Percentiles rank a stretch among this genome's conserved stretches.
Conservation (phyloP, 2,329 filamentous ascomycete genomes). For the Diplodia corticola region DNA sequence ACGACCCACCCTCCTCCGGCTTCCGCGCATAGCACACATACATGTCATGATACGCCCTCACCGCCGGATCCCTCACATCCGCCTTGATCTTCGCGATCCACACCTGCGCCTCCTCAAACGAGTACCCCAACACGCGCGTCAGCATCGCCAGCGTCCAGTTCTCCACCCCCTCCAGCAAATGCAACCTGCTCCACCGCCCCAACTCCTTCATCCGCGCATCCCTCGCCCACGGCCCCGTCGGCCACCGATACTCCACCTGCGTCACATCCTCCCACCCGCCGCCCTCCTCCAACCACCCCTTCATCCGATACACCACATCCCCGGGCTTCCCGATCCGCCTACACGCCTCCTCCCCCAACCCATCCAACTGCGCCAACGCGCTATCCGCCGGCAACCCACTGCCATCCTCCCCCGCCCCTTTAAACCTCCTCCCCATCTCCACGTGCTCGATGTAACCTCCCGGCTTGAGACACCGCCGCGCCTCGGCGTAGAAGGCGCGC, state of each 20-base stretch:
- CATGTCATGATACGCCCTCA: slow-evolving; percentile 20
- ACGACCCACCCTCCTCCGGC: not conserved
- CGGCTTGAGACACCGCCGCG: slow-evolving; percentile 28
- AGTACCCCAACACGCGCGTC: slow-evolving; percentile 28
- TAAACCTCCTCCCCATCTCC: slow-evolving; percentile 30
- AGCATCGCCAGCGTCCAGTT: slow-evolving; percentile 40
- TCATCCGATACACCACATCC: slow-evolving; percentile 40
- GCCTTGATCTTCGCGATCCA: slow-evolving; percentile 11
- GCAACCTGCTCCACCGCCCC: slow-evolving; percentile 34
- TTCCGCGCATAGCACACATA: slow-evolving; percentile 8
- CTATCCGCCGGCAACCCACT: slow-evolving; percentile 28
- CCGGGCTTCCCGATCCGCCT: slow-evolving; percentile 37
- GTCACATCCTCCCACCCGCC: slow-evolving; percentile 58
- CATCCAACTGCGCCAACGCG: slow-evolving; percentile 30
- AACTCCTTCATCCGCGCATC: slow-evolving; percentile 38
- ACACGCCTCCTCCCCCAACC: slow-evolving; percentile 29
- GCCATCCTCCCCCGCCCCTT: slow-evolving; percentile 31
- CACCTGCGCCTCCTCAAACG: slow-evolving; percentile 21
- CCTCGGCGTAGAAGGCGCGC: slow-evolving; percentile 29
- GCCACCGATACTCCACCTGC: slow-evolving; percentile 44
- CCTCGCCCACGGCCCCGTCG: slow-evolving; percentile 33
- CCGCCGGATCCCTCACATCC: slow-evolving; percentile 9
- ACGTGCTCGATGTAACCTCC: slow-evolving; percentile 34
- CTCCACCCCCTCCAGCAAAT: slow-evolving; percentile 41
- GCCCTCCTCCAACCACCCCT: slow-evolving; percentile 49